Conservation (phyloP, 2,329 filamentous ascomycete species). For the Ceratocystis cacaofunesta region DNA sequence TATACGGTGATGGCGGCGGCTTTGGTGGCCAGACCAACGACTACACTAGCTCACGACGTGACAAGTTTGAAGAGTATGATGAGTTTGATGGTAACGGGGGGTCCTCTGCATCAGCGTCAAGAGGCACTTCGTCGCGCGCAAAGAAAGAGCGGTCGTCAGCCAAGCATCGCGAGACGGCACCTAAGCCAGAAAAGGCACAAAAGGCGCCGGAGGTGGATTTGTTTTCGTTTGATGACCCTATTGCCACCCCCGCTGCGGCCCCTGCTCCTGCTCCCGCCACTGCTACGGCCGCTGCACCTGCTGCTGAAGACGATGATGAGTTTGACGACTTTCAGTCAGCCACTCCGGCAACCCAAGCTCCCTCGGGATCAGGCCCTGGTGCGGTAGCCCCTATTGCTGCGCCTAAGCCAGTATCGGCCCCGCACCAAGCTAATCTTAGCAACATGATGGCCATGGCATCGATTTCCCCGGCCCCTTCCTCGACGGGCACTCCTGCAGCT, state of each 20-base stretch:
- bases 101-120: conserved; percentile 34
- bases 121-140: conserved; percentile 23
- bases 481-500: conserved; percentile 38
- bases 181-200: conserved; percentile 40
- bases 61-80: conserved; percentile 92
- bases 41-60: conserved; percentile 46
- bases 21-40: conserved; percentile 67
- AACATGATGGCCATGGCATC: conserved; percentile 69
- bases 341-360: conserved; percentile 39
- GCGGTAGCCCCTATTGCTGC: conserved; percentile 41
- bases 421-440: conserved; percentile 64
- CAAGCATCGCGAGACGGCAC: conserved; percentile 41
- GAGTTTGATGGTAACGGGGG: conserved; percentile 68
- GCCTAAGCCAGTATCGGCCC: conserved; percentile 71
- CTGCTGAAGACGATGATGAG: conserved; percentile 62
- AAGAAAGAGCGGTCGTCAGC: conserved; percentile 21
- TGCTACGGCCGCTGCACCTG: conserved; percentile 6
- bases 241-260: conserved; percentile 29
- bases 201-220: conserved; percentile 85
- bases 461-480: conserved; percentile 56
- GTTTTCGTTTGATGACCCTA: conserved; percentile 76
- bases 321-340: conserved; percentile 98
- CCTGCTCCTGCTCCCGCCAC: conserved; percentile 22
- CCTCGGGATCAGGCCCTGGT: conserved; percentile 24
- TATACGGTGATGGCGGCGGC: conserved; percentile 91